Evolutionary conservation across 2,329 filamentous ascomycete species (phyloP).

Genomic region (Trichoderma atrobrunneum): DNA sequence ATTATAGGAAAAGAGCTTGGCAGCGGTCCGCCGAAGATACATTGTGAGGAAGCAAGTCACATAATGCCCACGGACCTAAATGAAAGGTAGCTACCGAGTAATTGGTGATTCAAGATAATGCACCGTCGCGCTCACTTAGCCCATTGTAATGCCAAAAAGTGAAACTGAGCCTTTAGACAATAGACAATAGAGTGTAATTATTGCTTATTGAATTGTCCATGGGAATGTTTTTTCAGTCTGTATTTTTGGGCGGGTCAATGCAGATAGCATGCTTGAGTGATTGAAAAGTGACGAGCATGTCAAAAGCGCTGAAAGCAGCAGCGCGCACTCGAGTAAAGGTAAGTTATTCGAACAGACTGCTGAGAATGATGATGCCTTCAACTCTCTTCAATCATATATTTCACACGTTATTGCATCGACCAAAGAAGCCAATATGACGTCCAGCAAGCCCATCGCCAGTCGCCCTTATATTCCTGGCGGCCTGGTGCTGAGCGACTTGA

Average conservation of each 20-base stretch:
- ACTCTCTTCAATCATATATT: neutral
- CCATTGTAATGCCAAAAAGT: neutral
- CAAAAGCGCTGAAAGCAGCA: neutral
- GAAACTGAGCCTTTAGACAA: neutral
- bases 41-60: neutral
- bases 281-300: neutral
- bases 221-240: neutral
- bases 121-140: neutral
- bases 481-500: neutral
- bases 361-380: neutral
- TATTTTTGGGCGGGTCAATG: neutral
- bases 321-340: neutral
- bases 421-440: neutral
- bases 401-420: neutral
- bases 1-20: neutral
- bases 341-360: neutral
- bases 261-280: neutral
- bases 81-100: no score
- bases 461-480: neutral
- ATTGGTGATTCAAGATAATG: neutral
- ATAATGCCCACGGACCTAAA: neutral
- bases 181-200: neutral
- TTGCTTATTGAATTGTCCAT: neutral
- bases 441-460: neutral
- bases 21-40: neutral